phyloP scores from a whole-genome alignment of 2,329 filamentous ascomycete genomes.

The Alternaria incomplexa region DNA sequence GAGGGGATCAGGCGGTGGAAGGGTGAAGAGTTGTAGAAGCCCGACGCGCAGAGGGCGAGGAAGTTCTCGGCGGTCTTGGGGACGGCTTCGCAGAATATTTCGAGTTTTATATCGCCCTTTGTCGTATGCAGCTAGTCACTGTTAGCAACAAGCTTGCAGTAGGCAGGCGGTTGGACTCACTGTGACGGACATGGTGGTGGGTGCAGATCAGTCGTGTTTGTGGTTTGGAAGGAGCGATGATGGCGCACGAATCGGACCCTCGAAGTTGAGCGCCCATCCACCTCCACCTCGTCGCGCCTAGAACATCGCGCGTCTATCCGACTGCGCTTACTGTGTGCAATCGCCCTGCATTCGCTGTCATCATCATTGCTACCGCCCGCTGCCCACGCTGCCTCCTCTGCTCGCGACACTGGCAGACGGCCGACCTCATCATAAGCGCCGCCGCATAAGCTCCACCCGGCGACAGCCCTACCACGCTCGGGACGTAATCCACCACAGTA shows the following conservation, averaged over 20 bases:
- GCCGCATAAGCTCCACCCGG: conserved; percentile 7
- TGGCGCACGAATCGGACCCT: conserved; percentile 8
- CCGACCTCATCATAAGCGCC: conserved; percentile 5
- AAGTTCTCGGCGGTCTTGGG: conserved; percentile 95
- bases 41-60: conserved; percentile 81
- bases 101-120: conserved; percentile 89
- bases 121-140: conserved; percentile 74
- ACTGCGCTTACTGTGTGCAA: conserved; percentile 4
- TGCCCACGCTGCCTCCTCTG: neutral
- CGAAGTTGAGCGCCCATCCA: conserved; percentile 5
- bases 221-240: conserved; percentile 3
- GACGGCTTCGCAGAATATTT: conserved; percentile 93
- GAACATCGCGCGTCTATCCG: conserved; percentile 10
- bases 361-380: neutral
- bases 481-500: conserved; percentile 10
- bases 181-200: conserved; percentile 55
- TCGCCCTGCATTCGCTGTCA: conserved; percentile 10
- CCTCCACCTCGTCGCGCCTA: conserved; percentile 12
- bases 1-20: conserved; percentile 81
- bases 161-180: conserved; percentile 31
- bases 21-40: conserved; percentile 75
- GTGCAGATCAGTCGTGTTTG: conserved; percentile 18
- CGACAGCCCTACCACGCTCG: conserved; percentile 17
- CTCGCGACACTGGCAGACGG: neutral
- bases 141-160: neutral